Percentiles rank a stretch among this genome's conserved stretches.
Conservation (phyloP, 2,329 filamentous ascomycete genomes). For the Colletotrichum acutatum region DNA sequence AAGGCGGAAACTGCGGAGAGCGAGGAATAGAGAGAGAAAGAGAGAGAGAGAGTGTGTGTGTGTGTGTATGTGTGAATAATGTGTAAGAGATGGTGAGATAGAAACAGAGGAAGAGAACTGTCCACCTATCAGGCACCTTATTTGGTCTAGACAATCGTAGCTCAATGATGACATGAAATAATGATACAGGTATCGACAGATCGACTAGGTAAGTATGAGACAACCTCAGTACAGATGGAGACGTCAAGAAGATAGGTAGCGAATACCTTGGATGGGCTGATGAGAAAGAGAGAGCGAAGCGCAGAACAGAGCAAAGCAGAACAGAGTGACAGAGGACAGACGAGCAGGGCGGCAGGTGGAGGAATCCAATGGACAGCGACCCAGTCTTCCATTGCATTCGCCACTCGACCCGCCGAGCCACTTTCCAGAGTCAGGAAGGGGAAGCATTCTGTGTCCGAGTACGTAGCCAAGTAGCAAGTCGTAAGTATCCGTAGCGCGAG, state of each 20-base stretch:
- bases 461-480: no score
- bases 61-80: no score
- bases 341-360: neutral
- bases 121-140: neutral
- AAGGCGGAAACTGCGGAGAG: neutral
- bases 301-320: neutral
- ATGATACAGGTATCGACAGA: neutral
- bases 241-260: neutral
- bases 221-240: neutral
- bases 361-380: slow-evolving; percentile 5
- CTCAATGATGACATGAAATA: neutral
- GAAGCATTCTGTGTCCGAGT: neutral
- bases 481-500: neutral
- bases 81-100: neutral
- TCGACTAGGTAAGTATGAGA: neutral
- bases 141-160: neutral
- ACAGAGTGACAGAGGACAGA: neutral
- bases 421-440: slow-evolving; percentile 10
- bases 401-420: slow-evolving; percentile 27
- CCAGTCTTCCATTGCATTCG: slow-evolving; percentile 23
- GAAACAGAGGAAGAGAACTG: neutral
- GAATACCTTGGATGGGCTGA: neutral
- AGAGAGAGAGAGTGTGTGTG: no score
- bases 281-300: neutral
- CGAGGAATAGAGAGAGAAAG: neutral